These are phyloP conservation scores for Talaromyces piceae DNA, from an alignment of 2,329 filamentous ascomycete genomes.

Conservation along the genomic window DNA sequence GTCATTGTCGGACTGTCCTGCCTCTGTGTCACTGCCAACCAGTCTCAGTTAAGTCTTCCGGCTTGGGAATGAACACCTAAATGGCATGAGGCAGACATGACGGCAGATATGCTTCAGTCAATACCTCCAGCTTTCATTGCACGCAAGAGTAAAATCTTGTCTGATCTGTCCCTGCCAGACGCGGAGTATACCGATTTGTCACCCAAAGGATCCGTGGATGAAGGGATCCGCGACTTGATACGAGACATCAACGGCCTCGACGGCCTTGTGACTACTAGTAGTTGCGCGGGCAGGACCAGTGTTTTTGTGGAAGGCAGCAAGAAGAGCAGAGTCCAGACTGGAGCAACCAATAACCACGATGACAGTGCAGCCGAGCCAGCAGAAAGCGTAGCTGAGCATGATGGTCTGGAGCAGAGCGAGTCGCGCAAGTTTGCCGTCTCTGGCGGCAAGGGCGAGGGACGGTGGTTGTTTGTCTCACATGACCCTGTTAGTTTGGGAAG, in stretches of 20 bases:
- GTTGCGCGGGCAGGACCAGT: constrained; percentile 78
- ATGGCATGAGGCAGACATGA: not conserved
- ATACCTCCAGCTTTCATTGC: constrained; percentile 39
- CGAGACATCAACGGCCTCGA: constrained; percentile 65
- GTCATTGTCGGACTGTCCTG: no score
- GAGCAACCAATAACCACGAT: not conserved
- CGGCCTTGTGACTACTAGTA: constrained; percentile 84
- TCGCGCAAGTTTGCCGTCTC: constrained; percentile 47
- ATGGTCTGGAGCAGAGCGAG: constrained; percentile 12
- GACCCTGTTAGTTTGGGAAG: constrained; percentile 49
- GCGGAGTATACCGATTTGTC: constrained; percentile 73
- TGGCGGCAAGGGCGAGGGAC: constrained; percentile 77
- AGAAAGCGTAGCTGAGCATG: not conserved
- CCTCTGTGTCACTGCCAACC: no score
- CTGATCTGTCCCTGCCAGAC: constrained; percentile 60
- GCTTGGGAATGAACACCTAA: not conserved
- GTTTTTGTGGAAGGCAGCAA: constrained; percentile 78
- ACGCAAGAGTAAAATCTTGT: constrained; percentile 67
- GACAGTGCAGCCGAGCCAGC: constrained; percentile 4
- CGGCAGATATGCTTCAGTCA: not conserved
- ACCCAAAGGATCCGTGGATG: constrained; percentile 82
- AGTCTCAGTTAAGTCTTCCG: not conserved
- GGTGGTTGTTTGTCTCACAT: constrained; percentile 85
- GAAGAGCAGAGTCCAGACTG: constrained; percentile 14
- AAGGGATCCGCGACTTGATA: constrained; percentile 68